Percentiles rank a stretch among this genome's conserved stretches.
Conservation (phyloP, 2,329 filamentous ascomycete genomes). For the Xylariaceae sp. region DNA sequence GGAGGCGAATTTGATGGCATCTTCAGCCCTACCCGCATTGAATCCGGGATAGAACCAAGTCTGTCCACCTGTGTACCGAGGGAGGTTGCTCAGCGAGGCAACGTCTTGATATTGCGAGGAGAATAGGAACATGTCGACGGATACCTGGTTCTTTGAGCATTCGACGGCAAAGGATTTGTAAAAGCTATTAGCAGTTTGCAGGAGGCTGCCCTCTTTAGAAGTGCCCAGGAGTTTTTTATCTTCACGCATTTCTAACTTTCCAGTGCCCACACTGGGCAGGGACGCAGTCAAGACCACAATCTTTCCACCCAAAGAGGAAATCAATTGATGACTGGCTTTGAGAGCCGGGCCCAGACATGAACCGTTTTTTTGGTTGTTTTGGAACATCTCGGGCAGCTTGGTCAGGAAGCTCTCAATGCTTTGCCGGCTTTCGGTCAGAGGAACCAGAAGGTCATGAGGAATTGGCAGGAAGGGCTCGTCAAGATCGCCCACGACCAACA, state of each 20-base stretch:
- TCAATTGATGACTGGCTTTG: slow-evolving; percentile 89
- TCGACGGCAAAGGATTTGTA: slow-evolving; percentile 99
- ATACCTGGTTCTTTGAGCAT: slow-evolving; percentile 98
- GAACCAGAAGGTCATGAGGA: slow-evolving; percentile 84
- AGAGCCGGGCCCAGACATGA: slow-evolving; percentile 96
- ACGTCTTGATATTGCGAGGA: slow-evolving; percentile 96
- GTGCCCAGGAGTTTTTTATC: slow-evolving; percentile 95
- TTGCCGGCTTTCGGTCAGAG: slow-evolving; percentile 78
- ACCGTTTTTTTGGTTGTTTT: slow-evolving; percentile 79
- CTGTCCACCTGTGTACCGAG: slow-evolving; percentile 92
- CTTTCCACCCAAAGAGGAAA: slow-evolving; percentile 90
- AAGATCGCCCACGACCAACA: slow-evolving; percentile 90
- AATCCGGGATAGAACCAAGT: slow-evolving; percentile 98
- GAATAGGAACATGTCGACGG: slow-evolving; percentile 97
- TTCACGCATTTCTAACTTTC: slow-evolving; percentile 87
- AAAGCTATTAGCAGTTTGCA: slow-evolving; percentile 92
- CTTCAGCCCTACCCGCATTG: slow-evolving; percentile 89
- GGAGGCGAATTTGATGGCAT: slow-evolving; percentile 94
- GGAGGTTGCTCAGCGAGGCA: slow-evolving; percentile 89
- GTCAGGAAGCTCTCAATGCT: slow-evolving; percentile 88
- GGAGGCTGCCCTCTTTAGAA: slow-evolving; percentile 77
- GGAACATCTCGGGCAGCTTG: slow-evolving; percentile 94
- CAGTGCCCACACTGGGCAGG: slow-evolving; percentile 82
- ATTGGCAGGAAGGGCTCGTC: slow-evolving; percentile 96
- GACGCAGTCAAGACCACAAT: slow-evolving; percentile 87